These are phyloP conservation scores for Hypoxylon sp. DNA, from an alignment of 2,329 filamentous ascomycete genomes.

Conservation along the genomic window DNA sequence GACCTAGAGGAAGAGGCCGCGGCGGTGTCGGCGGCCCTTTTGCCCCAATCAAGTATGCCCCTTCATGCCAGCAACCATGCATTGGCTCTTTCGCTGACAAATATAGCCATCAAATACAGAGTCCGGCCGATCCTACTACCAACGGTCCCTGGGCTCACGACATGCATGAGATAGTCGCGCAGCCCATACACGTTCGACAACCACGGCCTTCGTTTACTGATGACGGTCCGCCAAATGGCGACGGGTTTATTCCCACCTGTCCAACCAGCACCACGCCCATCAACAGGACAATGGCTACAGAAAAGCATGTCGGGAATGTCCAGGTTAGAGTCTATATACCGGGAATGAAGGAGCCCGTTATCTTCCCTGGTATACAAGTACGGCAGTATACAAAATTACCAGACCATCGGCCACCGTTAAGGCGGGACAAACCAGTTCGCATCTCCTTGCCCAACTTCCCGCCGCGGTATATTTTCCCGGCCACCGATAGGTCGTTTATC, in stretches of 20 bases:
- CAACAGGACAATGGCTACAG: conserved; percentile 84
- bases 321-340: conserved; percentile 86
- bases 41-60: conserved; percentile 73
- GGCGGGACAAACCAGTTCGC: conserved; percentile 95
- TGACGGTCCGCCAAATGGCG: conserved; percentile 67
- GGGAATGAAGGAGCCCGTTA: conserved; percentile 76
- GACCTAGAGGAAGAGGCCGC: conserved; percentile 71
- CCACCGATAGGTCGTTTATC: conserved; percentile 91
- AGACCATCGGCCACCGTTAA: conserved; percentile 91
- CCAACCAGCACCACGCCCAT: conserved; percentile 73
- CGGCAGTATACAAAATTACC: conserved; percentile 95
- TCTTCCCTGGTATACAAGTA: conserved; percentile 81
- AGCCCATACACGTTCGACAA: conserved; percentile 57
- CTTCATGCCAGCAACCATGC: conserved; percentile 16
- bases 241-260: conserved; percentile 67
- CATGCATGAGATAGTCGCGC: conserved; percentile 81
- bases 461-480: conserved; percentile 91
- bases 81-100: conserved; percentile 38
- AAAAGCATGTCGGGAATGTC: conserved; percentile 84
- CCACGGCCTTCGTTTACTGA: conserved; percentile 59
- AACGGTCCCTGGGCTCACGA: conserved; percentile 92
- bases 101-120: conserved; percentile 56
- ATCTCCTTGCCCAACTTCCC: conserved; percentile 86
- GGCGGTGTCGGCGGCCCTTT: conserved; percentile 70
- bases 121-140: conserved; percentile 70